Conservation (phyloP, 805 yeast species). For the Candida ovalis region DNA sequence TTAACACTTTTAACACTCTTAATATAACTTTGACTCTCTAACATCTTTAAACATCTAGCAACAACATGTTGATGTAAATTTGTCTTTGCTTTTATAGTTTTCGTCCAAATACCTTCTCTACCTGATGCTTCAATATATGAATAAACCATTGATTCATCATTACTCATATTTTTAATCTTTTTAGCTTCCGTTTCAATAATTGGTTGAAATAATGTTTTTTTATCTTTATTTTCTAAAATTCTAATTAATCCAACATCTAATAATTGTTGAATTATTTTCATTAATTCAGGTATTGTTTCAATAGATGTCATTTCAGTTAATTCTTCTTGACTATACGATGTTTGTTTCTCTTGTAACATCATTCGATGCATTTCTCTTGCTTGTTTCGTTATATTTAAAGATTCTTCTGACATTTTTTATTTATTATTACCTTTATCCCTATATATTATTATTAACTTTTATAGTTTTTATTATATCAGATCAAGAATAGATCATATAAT, state of each 20-base stretch:
- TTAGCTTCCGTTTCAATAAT: constrained; percentile 70
- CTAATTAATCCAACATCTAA: constrained; percentile 55
- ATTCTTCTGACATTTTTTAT: neutral
- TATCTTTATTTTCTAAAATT: constrained; percentile 57
- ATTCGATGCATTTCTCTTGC: constrained; percentile 58
- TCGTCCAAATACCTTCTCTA: constrained; percentile 95
- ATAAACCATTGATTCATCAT: constrained; percentile 89
- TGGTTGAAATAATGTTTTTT: constrained; percentile 69
- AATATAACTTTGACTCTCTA: constrained; percentile 79
- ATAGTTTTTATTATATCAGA: no score
- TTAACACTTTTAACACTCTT: constrained; percentile 89
- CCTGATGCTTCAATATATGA: constrained; percentile 90
- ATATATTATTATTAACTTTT: neutral
- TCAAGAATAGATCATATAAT: no score
- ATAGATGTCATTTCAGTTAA: constrained; percentile 45
- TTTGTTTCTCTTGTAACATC: constrained; percentile 53
- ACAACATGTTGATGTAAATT: constrained; percentile 92
- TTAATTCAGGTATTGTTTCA: constrained; percentile 38
- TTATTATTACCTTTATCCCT: neutral
- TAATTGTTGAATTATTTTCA: constrained; percentile 43
- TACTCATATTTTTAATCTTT: constrained; percentile 70
- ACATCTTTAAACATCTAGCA: constrained; percentile 69
- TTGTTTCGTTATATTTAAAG: constrained; percentile 3
- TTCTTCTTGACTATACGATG: constrained; percentile 65
- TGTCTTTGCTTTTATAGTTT: constrained; percentile 82